phyloP scores from a whole-genome alignment of 1,284 basidiomycete genomes.

The Pascua sp. region DNA sequence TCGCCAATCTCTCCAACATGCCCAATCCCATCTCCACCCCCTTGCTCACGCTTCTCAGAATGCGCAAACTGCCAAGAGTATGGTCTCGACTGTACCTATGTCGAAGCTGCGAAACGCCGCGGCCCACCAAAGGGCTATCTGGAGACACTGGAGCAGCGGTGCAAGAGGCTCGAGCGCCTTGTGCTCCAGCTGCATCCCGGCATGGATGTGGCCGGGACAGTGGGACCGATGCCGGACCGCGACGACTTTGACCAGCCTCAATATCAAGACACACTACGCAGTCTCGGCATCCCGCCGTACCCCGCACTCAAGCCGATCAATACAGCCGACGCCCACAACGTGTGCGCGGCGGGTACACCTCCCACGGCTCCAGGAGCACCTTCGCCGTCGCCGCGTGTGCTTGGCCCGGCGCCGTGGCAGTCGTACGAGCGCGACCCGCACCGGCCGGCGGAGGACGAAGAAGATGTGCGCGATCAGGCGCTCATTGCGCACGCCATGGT shows the following conservation, averaged over 20 bases:
- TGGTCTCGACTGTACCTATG: constrained; percentile 70
- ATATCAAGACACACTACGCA: constrained; percentile 34
- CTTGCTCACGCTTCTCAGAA: constrained; percentile 22
- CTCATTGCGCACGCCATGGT: constrained; percentile 31
- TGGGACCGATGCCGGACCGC: constrained; percentile 65
- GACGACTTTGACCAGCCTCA: constrained; percentile 63
- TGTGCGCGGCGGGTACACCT: constrained; percentile 5
- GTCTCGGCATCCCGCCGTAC: constrained; percentile 37
- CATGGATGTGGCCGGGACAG: constrained; percentile 61
- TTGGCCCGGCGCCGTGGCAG: constrained; percentile 35
- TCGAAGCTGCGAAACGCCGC: constrained; percentile 71
- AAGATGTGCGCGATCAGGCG: constrained; percentile 20
- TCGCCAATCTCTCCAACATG: background rate
- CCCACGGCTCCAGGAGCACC: constrained; percentile 21
- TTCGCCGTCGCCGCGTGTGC: constrained; percentile 24
- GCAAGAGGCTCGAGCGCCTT: constrained; percentile 68
- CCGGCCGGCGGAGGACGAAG: constrained; percentile 25
- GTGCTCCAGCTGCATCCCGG: constrained; percentile 64
- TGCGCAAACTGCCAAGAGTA: constrained; percentile 77
- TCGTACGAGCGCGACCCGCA: constrained; percentile 34
- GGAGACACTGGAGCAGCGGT: constrained; percentile 65
- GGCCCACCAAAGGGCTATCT: constrained; percentile 80
- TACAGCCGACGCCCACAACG: background rate
- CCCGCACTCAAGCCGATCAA: constrained; percentile 32
- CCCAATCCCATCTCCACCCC: background rate